Base-by-base conservation (phyloP, 495 filamentous ascomycete species). In the Penicillium bovifimosum region DNA sequence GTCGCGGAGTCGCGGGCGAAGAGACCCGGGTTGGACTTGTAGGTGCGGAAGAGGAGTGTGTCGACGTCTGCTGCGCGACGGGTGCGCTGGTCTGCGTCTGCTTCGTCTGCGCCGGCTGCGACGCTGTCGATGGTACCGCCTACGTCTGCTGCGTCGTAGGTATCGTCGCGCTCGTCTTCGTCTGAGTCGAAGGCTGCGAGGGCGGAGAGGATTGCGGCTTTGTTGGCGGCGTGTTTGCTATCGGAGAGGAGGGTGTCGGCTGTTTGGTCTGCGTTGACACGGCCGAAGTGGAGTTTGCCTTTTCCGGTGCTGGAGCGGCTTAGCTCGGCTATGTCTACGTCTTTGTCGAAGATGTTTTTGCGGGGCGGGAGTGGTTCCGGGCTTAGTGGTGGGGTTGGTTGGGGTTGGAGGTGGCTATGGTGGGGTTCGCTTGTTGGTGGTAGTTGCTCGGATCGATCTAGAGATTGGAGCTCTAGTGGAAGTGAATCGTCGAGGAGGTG, bases 141-240 rank as follows among this genome's bases (percentile, higher is more conserved):
- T 6, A 96, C 90, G 58, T 97, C 93, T 35, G 80, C 87, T 8
- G 83, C 78, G 59, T 98, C 93, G 68, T 98, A 98, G 2, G 93
- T 97, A 63, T 98, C 93, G 70, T 98, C 93, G 31, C 90, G 85
- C 71, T 98, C 93, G 70, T 98, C 93, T 62, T 96, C 92, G 58
- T 96, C 93, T 0, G 84, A 85, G 72, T 97, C 92, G 61, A 97
- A 96, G 5, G 88, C 81, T 9, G 90, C 87, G 9, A 98, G 83
- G 0, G 93, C 93, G 17, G 93, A 86, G 10, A 96, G 78, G 63
- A 98, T 96, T 29, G 90, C 86, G 5, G 90, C 86, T 72, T 96
- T 96, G 61, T 85, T 80, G 33, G 80, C 72, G 26, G 83, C 77
- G 28, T 78, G 76, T 33, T 85, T 58, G 50, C 60, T 69, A 50